phyloP scores from a whole-genome alignment of 768 basidiomycete genomes.

The Kwoniella dejecticola region DNA sequence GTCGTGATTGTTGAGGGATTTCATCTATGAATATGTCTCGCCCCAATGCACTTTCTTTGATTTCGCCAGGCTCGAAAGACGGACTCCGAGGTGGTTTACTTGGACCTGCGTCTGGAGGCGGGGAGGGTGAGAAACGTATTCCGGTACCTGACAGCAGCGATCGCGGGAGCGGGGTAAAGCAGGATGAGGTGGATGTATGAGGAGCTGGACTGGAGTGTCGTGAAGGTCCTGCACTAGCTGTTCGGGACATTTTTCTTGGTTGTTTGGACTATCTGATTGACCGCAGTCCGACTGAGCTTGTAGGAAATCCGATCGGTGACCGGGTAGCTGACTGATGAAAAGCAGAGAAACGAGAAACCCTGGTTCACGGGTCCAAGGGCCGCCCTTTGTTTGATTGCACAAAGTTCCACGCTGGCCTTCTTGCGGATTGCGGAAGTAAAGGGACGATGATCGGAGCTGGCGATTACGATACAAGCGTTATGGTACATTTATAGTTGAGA shows the following conservation, averaged over 20 bases:
- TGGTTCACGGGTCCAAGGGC: too few species aligned
- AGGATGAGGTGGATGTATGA: neutral
- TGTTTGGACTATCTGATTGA: too few species aligned
- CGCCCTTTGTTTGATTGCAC: too few species aligned
- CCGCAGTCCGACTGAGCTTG: neutral
- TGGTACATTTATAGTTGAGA: too few species aligned
- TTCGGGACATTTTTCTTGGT: neutral
- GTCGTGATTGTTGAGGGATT: slow-evolving; percentile 5
- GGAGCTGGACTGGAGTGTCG: neutral
- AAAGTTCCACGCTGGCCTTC: too few species aligned
- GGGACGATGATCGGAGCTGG: too few species aligned
- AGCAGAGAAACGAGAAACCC: too few species aligned
- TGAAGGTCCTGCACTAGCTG: slow-evolving; percentile 6
- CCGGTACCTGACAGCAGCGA: slow-evolving; percentile 11
- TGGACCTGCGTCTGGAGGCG: slow-evolving; percentile 4
- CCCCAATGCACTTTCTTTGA: neutral
- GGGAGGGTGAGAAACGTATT: neutral
- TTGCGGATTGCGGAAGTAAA: too few species aligned
- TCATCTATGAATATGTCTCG: slow-evolving; percentile 24
- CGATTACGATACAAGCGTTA: too few species aligned
- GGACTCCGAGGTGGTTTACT: neutral
- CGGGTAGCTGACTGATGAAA: too few species aligned
- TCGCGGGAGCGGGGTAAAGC: slow-evolving; percentile 24
- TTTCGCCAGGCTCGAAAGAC: slow-evolving; percentile 1
- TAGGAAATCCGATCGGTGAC: too few species aligned